Evolutionary conservation across 2,329 filamentous ascomycete genomes (phyloP).

Genomic region (Plenodomus lindquistii): DNA sequence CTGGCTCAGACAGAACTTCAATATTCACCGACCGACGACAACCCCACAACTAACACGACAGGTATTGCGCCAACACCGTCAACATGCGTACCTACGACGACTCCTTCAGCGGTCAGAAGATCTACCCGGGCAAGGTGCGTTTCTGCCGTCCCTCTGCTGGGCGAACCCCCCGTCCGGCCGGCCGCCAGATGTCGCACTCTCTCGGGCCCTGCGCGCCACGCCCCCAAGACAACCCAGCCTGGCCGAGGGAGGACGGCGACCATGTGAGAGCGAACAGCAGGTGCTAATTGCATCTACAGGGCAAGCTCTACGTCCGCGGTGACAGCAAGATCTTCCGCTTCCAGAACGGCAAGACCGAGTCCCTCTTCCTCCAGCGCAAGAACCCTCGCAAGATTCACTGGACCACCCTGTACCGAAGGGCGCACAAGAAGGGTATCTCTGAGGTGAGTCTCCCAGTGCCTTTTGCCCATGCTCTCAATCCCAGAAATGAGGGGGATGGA

Average conservation of each 20-base stretch:
- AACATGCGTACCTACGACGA: constrained; percentile 80
- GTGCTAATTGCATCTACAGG: constrained; percentile 60
- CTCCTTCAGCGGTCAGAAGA: constrained; percentile 76
- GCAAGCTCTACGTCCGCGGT: constrained; percentile 99
- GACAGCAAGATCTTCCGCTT: constrained; percentile 99
- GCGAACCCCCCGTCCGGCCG: not conserved
- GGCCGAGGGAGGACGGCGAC: constrained; percentile 10
- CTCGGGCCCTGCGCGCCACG: constrained; percentile 16
- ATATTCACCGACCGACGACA: constrained; percentile 39
- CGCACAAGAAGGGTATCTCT: constrained; percentile 99
- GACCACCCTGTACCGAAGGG: constrained; percentile 97
- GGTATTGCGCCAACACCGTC: constrained; percentile 52
- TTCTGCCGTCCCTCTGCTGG: constrained; percentile 20
- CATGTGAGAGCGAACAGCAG: not conserved
- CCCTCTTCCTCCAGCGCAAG: constrained; percentile 99
- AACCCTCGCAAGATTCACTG: constrained; percentile 99
- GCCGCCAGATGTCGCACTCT: constrained; percentile 29
- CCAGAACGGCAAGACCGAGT: constrained; percentile 99
- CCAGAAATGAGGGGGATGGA: constrained; percentile 3
- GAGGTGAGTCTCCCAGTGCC: constrained; percentile 69
- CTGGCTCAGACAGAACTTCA: constrained; percentile 22
- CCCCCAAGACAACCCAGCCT: constrained; percentile 15
- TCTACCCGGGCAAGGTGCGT: constrained; percentile 79
- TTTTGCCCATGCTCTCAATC: not conserved
- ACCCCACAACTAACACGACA: constrained; percentile 43